Evolutionary conservation across 257 asterid genomes (phyloP).

Genomic region (Ophiorrhiza pumila): DNA sequence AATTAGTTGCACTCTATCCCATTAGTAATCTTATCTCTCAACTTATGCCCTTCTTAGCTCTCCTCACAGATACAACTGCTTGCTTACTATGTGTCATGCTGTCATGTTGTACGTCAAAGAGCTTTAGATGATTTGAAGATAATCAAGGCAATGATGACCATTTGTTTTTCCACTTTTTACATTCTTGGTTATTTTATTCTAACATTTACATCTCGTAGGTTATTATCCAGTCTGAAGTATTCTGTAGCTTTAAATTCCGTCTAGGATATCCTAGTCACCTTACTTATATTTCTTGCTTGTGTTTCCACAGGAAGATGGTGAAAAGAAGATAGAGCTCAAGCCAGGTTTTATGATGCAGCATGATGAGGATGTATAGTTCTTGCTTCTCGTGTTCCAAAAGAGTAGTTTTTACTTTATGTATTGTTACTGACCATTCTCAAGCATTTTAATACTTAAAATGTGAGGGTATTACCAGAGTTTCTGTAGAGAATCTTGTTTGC

Average conservation of each 20-base stretch:
- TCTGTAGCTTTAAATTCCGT: not conserved
- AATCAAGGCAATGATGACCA: not conserved
- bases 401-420: not conserved
- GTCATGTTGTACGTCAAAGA: not conserved
- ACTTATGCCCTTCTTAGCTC: not conserved
- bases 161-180: not conserved
- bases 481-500: not conserved
- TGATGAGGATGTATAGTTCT: slow-evolving; percentile 62
- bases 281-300: slow-evolving; percentile 7
- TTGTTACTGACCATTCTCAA: not conserved
- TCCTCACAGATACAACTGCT: not conserved
- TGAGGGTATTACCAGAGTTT: not conserved
- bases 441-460: not conserved
- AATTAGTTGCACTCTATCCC: not conserved
- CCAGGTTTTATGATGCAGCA: slow-evolving; percentile 98
- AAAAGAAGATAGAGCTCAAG: slow-evolving; percentile 82
- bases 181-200: not conserved
- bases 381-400: slow-evolving; percentile 15
- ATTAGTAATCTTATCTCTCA: not conserved
- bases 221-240: not conserved
- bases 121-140: not conserved
- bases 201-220: not conserved
- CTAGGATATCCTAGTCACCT: not conserved
- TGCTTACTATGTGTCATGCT: not conserved
- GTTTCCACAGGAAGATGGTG: slow-evolving; percentile 73